Base-by-base conservation (phyloP, 805 yeast species). In the Lipomyces japonicus region DNA sequence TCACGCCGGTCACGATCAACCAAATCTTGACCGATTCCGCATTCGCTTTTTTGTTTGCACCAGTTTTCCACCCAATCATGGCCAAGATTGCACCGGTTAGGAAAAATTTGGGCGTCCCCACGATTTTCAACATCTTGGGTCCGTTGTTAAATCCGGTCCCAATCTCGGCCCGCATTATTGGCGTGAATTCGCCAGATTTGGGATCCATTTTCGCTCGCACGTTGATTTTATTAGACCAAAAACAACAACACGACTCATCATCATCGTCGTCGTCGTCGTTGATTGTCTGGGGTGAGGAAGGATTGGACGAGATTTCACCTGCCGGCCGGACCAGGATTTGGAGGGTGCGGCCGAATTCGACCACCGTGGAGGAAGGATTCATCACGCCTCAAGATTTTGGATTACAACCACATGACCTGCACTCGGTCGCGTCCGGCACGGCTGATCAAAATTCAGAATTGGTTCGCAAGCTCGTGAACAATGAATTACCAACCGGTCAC, bases 101-200 rank as follows among this genome's bases (percentile, higher is more conserved):
- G 62, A 76, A 83, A 39, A 72, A 79, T 24, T 67, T 93, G 50
- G 96, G 96, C 0, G 77, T 91, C 9, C 97, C 97, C 2, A 84
- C 97, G 1, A 86, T 93, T 22, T 93, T 93, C 76, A 93, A 93
- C 67, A 82, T 93, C 10, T 70, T 93, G 51, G 99, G 99, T 0
- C 99, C 99, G 1, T 70, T 93, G 53, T 72, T 93, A 56, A 95
- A 93, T 71, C 99, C 99, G 2, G 86, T 87, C 6, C 89, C 89
- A 1, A 71, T 80, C 21, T 76, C 77, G 54, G 85, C 93, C 3
- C 76, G 97, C 57, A 81, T 93, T 14, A 73, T 93, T 39, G 99
- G 99, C 39, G 98, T 93, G 1, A 88, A 86, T 68, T 74, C 88
- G 18, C 85, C 85, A 58, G 71, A 71, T 5, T 68, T 93, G 55